These are phyloP conservation scores for Apiospora sp. DNA, from an alignment of 2,329 filamentous ascomycete genomes.

Conservation along the genomic window DNA sequence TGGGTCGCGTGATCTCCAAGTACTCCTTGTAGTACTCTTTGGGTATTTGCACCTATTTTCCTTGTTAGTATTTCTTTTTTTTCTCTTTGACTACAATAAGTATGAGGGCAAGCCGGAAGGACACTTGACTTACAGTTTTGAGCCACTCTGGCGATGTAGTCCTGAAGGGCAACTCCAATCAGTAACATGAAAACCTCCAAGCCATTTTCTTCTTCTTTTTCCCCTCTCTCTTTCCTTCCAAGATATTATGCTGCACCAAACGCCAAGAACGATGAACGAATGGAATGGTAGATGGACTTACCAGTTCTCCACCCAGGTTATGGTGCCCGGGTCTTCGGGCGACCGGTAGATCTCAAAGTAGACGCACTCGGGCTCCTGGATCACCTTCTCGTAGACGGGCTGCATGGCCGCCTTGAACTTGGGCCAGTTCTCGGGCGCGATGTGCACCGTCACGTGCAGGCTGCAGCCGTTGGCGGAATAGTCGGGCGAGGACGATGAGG, in stretches of 20 bases:
- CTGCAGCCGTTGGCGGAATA: slow-evolving; percentile 31
- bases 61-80: neutral
- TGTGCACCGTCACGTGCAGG: slow-evolving; percentile 39
- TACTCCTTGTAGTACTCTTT: neutral
- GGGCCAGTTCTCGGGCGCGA: slow-evolving; percentile 38
- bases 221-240: too few species aligned
- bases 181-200: neutral
- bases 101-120: neutral
- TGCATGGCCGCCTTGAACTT: slow-evolving; percentile 41
- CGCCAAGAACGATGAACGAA: neutral
- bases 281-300: slow-evolving; percentile 27
- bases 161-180: neutral
- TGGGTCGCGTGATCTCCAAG: neutral
- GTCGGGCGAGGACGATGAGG: neutral
- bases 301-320: slow-evolving; percentile 53
- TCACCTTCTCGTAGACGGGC: slow-evolving; percentile 37
- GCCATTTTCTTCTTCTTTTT: too few species aligned
- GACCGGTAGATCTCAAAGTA: slow-evolving; percentile 52
- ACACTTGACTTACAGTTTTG: neutral
- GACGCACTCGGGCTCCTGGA: neutral
- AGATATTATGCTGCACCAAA: too few species aligned
- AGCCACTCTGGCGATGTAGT: neutral
- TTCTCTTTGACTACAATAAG: too few species aligned
- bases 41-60: neutral
- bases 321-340: slow-evolving; percentile 45